Evolutionary conservation across 441 rosid species (phyloP).

Genomic region (Populus tomentosa): DNA sequence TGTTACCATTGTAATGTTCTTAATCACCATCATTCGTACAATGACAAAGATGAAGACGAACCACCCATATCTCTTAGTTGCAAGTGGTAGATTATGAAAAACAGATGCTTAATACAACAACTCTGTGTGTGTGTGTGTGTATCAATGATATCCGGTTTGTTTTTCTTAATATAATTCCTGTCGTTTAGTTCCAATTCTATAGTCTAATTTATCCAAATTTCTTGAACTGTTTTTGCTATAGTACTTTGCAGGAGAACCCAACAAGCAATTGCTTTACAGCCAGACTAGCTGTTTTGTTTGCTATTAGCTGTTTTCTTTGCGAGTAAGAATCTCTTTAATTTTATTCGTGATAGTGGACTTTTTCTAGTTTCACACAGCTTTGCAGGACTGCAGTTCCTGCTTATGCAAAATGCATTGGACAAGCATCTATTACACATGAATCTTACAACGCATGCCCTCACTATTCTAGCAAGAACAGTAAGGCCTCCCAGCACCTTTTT

Average conservation of each 20-base stretch:
- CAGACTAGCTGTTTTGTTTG: slow-evolving; percentile 14
- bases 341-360: slow-evolving; percentile 16
- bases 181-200: not conserved
- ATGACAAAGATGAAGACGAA: slow-evolving; percentile 22
- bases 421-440: not conserved
- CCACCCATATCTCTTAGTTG: not conserved
- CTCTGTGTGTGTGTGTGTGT: not conserved
- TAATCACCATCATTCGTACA: slow-evolving; percentile 2
- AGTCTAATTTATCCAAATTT: not conserved
- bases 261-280: slow-evolving; percentile 10
- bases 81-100: not conserved
- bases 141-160: not conserved
- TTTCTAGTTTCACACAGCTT: slow-evolving; percentile 12
- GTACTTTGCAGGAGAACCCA: slow-evolving; percentile 15
- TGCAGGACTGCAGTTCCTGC: not conserved
- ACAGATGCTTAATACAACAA: not conserved
- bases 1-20: slow-evolving; percentile 14
- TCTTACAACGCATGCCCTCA: not conserved
- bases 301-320: slow-evolving; percentile 9
- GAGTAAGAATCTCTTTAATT: slow-evolving; percentile 18
- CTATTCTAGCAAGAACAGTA: not conserved
- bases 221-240: not conserved
- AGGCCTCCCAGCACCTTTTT: not conserved
- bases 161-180: not conserved
- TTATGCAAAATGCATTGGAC: slow-evolving; percentile 1